Base-by-base conservation (phyloP, 768 basidiomycete genomes). In the Paxillus ammoniavirescens region DNA sequence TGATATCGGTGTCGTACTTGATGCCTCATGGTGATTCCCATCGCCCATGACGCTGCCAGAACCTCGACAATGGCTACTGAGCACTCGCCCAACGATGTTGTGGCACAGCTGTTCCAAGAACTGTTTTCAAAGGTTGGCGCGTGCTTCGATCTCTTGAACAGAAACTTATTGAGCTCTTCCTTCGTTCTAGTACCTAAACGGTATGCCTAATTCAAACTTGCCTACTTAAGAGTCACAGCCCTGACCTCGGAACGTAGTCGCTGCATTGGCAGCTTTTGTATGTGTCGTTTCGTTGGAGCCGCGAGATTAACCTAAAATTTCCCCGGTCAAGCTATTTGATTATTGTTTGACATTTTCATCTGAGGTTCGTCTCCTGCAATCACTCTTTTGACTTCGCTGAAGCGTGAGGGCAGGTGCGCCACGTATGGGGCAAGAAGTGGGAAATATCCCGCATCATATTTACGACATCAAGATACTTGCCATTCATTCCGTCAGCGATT, bases 401-500 rank as follows among this genome's bases (percentile, higher is more conserved):
- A 37, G 2, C 2, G 9, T 2, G 13, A 21, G 33, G 12, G 26
- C 26, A 67, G 65, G 61, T 67, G 2, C 53, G 53, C 46, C 46
- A 56, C 45, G 53, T 67, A 12, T 67, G 67, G 65, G 57, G 62
- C 9, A 55, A 57, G 7, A 62, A 51, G 35, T 69, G 65, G 65
- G 55, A 51, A n/a, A 18, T 21, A 8, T 35, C 67, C 28, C 65
- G 65, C 35, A 35, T 60, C 21, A 47, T 69, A 17, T 67, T 67
- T 44, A 62, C 65, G 5, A 6, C 69, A 8, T 50, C 67, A 42
- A 66, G 65, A 57, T 69, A 69, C 50, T 49, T 69, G 37, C 52
- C 67, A 26, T 62, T 67, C 31, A 4, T 66, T 48, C 33, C 60
- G 8, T 51, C 58, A 13, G 50, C 53, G 0, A 35, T 63, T 14